These are phyloP conservation scores for Leishmania gerbilli DNA, from an alignment of 208 protist genomes.

Conservation along the genomic window DNA sequence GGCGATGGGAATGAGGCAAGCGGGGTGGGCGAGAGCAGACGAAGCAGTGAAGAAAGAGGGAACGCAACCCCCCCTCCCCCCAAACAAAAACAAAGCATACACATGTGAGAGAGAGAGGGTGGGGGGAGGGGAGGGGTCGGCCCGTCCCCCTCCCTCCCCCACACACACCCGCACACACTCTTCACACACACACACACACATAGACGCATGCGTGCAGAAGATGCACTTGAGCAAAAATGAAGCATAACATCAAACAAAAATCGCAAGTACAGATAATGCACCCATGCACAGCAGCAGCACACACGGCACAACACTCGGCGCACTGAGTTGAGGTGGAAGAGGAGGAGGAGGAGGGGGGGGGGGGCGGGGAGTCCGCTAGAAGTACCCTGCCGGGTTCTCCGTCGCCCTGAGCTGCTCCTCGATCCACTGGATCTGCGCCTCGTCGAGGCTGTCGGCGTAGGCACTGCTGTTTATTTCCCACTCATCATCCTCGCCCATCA, in stretches of 20 bases:
- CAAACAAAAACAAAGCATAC: too few species aligned
- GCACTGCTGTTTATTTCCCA: constrained; percentile 84
- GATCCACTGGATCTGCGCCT: constrained; percentile 77
- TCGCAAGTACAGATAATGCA: background rate
- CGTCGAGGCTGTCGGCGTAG: constrained; percentile 81
- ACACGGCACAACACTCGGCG: background rate
- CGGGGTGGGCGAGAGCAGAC: background rate
- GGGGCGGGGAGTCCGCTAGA: constrained; percentile 10
- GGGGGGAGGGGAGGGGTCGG: too few species aligned
- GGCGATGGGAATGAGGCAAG: background rate
- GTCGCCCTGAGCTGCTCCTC: constrained; percentile 70
- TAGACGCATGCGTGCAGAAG: background rate
- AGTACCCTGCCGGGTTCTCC: constrained; percentile 63
- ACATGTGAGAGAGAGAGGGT: too few species aligned
- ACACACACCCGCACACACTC: too few species aligned
- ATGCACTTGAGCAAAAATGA: background rate
- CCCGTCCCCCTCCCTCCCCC: too few species aligned
- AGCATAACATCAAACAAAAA: too few species aligned
- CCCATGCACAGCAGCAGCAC: background rate
- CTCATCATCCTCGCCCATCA: constrained; percentile 22
- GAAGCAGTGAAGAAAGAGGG: background rate
- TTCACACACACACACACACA: background rate
- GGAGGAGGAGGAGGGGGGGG: background rate
- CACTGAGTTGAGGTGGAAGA: background rate
- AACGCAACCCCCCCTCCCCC: background rate